Conservation (phyloP, 805 yeast genomes). For the Danielozyma ontarioensis region DNA sequence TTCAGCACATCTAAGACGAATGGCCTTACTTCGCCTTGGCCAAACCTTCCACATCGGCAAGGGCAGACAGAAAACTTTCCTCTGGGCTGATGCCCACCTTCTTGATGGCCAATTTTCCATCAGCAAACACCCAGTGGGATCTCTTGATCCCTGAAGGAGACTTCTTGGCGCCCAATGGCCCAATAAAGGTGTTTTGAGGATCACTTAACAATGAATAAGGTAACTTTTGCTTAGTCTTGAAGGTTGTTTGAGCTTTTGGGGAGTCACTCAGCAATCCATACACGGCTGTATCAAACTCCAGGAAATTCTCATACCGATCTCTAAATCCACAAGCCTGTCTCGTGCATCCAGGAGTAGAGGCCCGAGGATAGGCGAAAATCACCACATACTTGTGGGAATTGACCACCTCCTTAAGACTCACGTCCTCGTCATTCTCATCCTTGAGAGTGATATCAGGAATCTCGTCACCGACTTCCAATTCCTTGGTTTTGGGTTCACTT, state of each 20-base stretch:
- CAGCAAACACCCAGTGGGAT: constrained; percentile 87
- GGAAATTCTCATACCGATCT: constrained; percentile 51
- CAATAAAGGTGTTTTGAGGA: constrained; percentile 64
- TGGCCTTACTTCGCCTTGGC: no score
- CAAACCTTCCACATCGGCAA: no score
- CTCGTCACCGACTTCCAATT: constrained; percentile 50
- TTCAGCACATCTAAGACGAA: no score
- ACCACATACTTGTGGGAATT: constrained; percentile 29
- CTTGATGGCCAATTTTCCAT: constrained; percentile 60
- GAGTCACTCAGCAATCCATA: constrained; percentile 82
- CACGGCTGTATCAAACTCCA: constrained; percentile 49
- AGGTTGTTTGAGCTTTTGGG: constrained; percentile 72
- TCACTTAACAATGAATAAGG: constrained; percentile 75
- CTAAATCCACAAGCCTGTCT: constrained; percentile 90
- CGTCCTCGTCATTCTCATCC: constrained; percentile 66
- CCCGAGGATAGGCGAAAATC: constrained; percentile 76
- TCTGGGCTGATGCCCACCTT: constrained; percentile 50
- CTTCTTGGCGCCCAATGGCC: constrained; percentile 78
- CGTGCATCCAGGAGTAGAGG: constrained; percentile 95
- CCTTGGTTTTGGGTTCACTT: constrained; percentile 4
- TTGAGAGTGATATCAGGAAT: constrained; percentile 60
- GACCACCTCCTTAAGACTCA: constrained; percentile 26
- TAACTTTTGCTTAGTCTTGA: constrained; percentile 66
- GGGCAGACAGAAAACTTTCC: constrained; percentile 52
- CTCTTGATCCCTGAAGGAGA: constrained; percentile 70